Evolutionary conservation across 305 asterid species (phyloP).

Genomic region (Lippia alba): DNA sequence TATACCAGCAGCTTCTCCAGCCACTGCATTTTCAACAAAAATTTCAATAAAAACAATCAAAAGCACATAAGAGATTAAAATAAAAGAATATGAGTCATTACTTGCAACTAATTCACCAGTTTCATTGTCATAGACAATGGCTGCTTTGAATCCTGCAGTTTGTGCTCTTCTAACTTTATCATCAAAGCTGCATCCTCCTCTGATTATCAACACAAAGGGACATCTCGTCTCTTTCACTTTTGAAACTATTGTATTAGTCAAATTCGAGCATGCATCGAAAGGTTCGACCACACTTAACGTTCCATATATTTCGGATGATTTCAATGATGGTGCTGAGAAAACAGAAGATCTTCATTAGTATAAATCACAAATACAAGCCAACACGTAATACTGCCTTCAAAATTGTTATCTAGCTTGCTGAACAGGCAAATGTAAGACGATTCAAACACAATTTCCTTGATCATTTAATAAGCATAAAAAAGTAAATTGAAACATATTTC

Average conservation of each 20-base stretch:
- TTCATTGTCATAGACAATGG: slow-evolving; percentile 64
- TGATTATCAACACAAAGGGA: slow-evolving; percentile 65
- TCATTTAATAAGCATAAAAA: slow-evolving; percentile 12
- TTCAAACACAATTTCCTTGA: background rate
- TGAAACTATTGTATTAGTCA: slow-evolving; percentile 50
- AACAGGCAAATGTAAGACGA: slow-evolving; percentile 6
- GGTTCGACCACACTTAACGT: slow-evolving; percentile 67
- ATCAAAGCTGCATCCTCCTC: slow-evolving; percentile 85
- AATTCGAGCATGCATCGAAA: slow-evolving; percentile 63
- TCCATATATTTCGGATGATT: slow-evolving; percentile 60
- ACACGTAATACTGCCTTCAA: background rate
- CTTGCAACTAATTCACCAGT: slow-evolving; percentile 74
- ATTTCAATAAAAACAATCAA: background rate
- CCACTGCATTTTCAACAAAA: slow-evolving; percentile 66
- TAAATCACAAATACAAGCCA: slow-evolving; percentile 1
- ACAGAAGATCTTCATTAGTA: slow-evolving; percentile 35
- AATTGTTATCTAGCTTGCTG: background rate
- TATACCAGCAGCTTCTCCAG: slow-evolving; percentile 77
- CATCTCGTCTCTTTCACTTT: slow-evolving; percentile 38
- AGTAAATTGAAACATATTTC: background rate
- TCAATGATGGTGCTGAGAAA: slow-evolving; percentile 69
- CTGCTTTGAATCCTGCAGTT: slow-evolving; percentile 73
- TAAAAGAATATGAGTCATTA: slow-evolving; percentile 34
- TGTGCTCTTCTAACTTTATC: slow-evolving; percentile 78
- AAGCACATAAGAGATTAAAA: too few relatives aligned